Base-by-base conservation (phyloP, 1,284 basidiomycete genomes). In the Fistulinella cinereoalba region DNA sequence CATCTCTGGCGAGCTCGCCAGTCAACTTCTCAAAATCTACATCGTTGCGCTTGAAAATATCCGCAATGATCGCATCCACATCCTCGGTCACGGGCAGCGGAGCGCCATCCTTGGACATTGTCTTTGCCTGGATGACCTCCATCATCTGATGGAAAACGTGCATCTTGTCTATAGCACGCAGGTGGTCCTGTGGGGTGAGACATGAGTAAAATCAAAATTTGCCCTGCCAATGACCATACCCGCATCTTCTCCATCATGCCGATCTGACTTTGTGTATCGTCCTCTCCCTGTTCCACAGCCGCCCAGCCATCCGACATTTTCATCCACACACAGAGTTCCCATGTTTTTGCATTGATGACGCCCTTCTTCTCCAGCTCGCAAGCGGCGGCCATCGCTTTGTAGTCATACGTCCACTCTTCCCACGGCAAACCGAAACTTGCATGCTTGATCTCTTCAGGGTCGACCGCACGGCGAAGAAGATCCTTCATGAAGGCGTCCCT, bases 271-370 rank as follows among this genome's bases (percentile, higher is more conserved):
- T 52, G 53, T 6, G 47, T 29, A n/a, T 65, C 48, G 11, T 31
- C 43, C 24, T 58, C 63, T 22, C 54, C 56, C 27, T 68, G 60
- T 37, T 64, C 64, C 18, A 64, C 36, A 8, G 61, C 58, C 15
- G 51, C 49, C 62, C 62, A 64, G 4, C 54, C 47, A 1, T 57
- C 58, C 15, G 56, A 34, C 53, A 55, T 56, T 47, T 53, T 66
- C 58, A 68, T 67, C 65, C 65, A 64, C 16, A 66, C 61, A 34
- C 58, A 64, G 15, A 60, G 43, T 3, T 65, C 61, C 65, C 62
- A 66, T 21, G 51, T 62, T 37, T 51, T 53, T 19, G 51, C 49
- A 3, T 22, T 23, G 9, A 64, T 55, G 13, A 49, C 10, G 2
- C 58, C 60, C 12, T 44, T 49, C 31, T 52, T 53, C 36, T 54